Evolutionary conservation across 2,329 filamentous ascomycete genomes (phyloP).

Genomic region (Claviceps capensis): DNA sequence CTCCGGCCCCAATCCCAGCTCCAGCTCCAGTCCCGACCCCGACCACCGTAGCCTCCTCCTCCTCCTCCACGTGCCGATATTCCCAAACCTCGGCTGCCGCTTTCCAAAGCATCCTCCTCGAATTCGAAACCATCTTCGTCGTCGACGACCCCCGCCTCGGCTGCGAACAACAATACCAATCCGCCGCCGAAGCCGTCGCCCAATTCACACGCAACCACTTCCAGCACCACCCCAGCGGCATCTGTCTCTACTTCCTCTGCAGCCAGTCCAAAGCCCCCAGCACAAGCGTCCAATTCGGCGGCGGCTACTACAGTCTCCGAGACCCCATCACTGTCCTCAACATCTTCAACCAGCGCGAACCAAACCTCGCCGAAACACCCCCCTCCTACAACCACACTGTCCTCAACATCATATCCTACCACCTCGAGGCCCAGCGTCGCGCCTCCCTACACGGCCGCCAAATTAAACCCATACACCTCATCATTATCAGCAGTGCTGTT

Average conservation of each 20-base stretch:
- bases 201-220: slow-evolving; percentile 75
- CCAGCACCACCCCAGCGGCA: slow-evolving; percentile 63
- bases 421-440: neutral
- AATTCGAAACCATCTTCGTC: slow-evolving; percentile 79
- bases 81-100: slow-evolving; percentile 37
- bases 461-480: neutral
- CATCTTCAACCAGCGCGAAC: neutral
- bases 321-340: neutral
- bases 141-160: slow-evolving; percentile 91
- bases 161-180: slow-evolving; percentile 61
- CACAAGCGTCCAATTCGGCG: slow-evolving; percentile 27
- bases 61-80: too few species aligned
- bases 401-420: neutral
- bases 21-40: too few species aligned
- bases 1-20: too few species aligned
- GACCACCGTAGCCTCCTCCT: too few species aligned
- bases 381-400: neutral
- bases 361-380: neutral
- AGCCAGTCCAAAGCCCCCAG: slow-evolving; percentile 31
- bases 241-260: slow-evolving; percentile 90
- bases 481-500: neutral
- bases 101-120: slow-evolving; percentile 38
- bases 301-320: slow-evolving; percentile 50
- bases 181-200: slow-evolving; percentile 56
- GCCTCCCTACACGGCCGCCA: neutral